Percentiles rank a stretch among this genome's conserved stretches.
These are phyloP conservation scores for Theobroma cacao DNA, from an alignment of 345 rosid species.

Conservation along the genomic window DNA sequence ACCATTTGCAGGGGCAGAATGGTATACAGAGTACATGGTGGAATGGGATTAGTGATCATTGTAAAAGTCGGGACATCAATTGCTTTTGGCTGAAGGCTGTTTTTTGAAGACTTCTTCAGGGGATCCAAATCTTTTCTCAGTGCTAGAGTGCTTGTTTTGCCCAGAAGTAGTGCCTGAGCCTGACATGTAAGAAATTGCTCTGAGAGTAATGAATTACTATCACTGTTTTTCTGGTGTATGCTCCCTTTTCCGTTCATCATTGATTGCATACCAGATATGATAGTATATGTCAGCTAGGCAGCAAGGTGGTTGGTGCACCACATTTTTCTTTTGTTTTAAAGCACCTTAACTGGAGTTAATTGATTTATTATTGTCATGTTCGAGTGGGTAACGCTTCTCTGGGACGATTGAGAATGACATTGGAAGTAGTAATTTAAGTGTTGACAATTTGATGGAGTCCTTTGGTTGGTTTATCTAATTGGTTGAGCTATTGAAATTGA, in stretches of 20 bases:
- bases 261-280: neutral
- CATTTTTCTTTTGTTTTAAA: neutral
- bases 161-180: neutral
- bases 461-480: neutral
- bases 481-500: neutral
- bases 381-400: too few relatives aligned
- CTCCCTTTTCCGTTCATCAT: neutral
- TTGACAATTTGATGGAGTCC: neutral
- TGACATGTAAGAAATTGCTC: neutral
- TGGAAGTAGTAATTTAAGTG: neutral
- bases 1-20: neutral
- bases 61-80: constrained; percentile 6
- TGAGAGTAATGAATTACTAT: neutral
- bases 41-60: neutral
- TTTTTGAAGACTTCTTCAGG: neutral
- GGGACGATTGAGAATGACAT: neutral
- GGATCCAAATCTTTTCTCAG: neutral
- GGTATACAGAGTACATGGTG: neutral
- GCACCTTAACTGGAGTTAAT: neutral
- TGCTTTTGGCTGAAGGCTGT: constrained; percentile 15
- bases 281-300: neutral
- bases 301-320: neutral
- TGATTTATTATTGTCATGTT: neutral
- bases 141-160: neutral
- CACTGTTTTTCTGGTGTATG: neutral